Evolutionary conservation across 495 filamentous ascomycete species (phyloP), one percentile per base, ranked within the genome.

Genomic region (Neurospora sp.): DNA sequence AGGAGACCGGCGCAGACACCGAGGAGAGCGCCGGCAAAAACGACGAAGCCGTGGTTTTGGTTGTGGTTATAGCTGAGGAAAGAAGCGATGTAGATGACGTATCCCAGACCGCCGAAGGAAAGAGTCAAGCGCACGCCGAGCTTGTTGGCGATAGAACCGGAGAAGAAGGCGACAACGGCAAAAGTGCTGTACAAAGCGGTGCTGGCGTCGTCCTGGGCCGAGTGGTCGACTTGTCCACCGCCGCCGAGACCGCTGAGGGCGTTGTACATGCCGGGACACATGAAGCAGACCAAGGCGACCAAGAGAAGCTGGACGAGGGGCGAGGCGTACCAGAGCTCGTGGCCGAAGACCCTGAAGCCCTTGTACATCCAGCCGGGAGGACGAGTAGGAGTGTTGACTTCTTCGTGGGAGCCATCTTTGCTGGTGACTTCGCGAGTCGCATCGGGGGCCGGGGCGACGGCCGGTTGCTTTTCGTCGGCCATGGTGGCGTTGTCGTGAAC

Each of bases 181-280:
- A 97, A 97, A 41, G 93, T 94, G 59, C 90, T 89, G 82, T 96
- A 94, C 18, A 94, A 80, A 10, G 92, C 92, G 5, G 88, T 90
- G 77, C 86, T 88, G 74, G 93, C 89, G 76, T 92, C 87, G 77
- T 91, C 88, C 75, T 90, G 88, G 72, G 92, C 88, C 22, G 81
- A 83, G 1, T 84, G 66, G 75, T 93, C 87, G 70, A 90, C 77
- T 79, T 89, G 89, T 42, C 93, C 93, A 82, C 85, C 91, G 69
- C 89, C 93, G 75, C 93, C 93, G 37, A 96, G 85, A 75, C 92
- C 92, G 69, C 80, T 84, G 41, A 94, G 82, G 27, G 93, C 92
- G 80, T 95, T 97, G 85, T 89, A 95, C 84, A 91, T 92, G 79
- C 93, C 93, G 6, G 93, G 93, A 78, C 93, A 96, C 73, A 97